Base-by-base conservation (phyloP, 345 rosid species). In the Gossypium australe region DNA sequence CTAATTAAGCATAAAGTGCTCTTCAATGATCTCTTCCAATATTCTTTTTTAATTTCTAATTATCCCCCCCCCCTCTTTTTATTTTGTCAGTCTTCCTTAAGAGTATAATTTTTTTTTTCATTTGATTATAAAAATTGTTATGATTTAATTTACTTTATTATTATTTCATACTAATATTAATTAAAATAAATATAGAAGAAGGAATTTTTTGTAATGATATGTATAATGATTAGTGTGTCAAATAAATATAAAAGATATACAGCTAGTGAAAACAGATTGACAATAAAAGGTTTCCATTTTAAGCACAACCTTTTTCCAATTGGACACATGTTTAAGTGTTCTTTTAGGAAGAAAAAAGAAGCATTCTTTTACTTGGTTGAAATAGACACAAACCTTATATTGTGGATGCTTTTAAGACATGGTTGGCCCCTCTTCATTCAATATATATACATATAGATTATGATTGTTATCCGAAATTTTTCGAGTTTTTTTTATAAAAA, bases 371-470 rank as follows among this genome's bases (percentile, higher is more conserved):
- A 76, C 72, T 73, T 76, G 66, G 58, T 70, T 80, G 87, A 86
- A 79, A 77, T 76, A 16, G 90, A 92, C 87, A 58, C 75, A 34
- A 80, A 80, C 84, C 85, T 44, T 69, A 78, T 71, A 78, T 74
- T 80, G 79, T 83, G 80, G 73, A 75, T 56, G 73, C 58, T 53
- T 77, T 56, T 76, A 53, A 62, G 69, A 51, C 79, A 61, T 80
- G 34, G 60, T 69, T 73, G 72, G 71, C 68, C 81, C 17, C 53
- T 27, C 24, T 18, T 18, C 11, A 56, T 57, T 22, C 13, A 57
- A 9, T 57, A 57, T 57, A 11, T 57, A 10, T 18, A 18, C 12
- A 9, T 18, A 9, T 2, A 20, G 61, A 56, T 56, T 56, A 12
- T 4, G 14, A 57, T 11, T 10, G 61, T 18, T 20, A 57, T 57